These are phyloP conservation scores for Neopestalotiopsis sp. DNA, from an alignment of 2,329 filamentous ascomycete genomes.

Conservation along the genomic window DNA sequence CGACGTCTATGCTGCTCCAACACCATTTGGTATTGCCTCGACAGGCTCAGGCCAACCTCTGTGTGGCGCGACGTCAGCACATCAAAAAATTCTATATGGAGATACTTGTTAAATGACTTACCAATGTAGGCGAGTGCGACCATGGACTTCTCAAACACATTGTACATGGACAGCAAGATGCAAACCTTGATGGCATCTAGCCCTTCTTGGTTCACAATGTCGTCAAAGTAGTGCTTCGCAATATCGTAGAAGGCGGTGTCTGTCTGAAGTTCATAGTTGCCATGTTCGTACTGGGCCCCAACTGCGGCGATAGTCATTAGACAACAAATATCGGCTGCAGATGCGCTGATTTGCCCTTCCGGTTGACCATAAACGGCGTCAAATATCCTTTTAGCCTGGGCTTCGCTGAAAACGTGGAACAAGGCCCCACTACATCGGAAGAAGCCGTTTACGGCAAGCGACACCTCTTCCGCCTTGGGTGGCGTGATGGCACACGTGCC, in stretches of 20 bases:
- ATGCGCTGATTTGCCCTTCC: constrained; percentile 16
- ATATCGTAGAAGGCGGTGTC: constrained; percentile 31
- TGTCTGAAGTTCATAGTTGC: constrained; percentile 21
- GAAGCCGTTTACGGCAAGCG: constrained; percentile 30
- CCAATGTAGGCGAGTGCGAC: constrained; percentile 36
- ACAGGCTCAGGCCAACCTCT: constrained; percentile 31
- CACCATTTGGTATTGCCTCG: constrained; percentile 19
- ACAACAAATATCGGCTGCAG: constrained; percentile 27
- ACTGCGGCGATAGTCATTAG: constrained; percentile 33
- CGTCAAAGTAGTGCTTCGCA: constrained; percentile 32
- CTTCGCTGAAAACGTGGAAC: constrained; percentile 34
- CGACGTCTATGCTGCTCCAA: not conserved
- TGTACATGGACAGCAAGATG: constrained; percentile 35
- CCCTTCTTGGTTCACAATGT: constrained; percentile 29
- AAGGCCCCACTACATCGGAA: constrained; percentile 31
- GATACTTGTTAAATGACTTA: constrained; percentile 18
- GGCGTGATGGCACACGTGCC: constrained; percentile 26
- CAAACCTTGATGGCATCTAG: constrained; percentile 36
- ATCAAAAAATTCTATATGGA: too few relatives aligned
- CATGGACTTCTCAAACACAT: constrained; percentile 34
- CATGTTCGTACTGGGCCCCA: constrained; percentile 32
- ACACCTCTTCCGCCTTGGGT: constrained; percentile 22
- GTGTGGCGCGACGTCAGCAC: not conserved
- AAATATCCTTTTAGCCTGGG: constrained; percentile 26
- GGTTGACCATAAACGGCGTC: constrained; percentile 24